Conservation (phyloP, 352 stramenopile species). For the Pythium phragmitis region DNA sequence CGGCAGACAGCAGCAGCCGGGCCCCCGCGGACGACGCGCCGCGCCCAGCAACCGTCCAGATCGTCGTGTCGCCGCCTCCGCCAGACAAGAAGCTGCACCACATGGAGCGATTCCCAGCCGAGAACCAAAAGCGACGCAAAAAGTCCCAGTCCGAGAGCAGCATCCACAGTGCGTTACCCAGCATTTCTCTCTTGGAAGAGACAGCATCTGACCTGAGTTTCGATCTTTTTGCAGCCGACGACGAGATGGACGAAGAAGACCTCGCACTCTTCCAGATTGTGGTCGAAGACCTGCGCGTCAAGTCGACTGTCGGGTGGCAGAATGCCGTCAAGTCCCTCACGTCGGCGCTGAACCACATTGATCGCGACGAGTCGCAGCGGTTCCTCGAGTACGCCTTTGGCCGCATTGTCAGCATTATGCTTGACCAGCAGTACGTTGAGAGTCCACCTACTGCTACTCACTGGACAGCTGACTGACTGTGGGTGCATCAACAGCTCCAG, state of each 20-base stretch:
- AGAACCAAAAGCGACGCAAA: constrained; percentile 37
- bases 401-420: constrained; percentile 88
- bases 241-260: constrained; percentile 83
- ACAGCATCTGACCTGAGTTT: neutral
- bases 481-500: constrained; percentile 51
- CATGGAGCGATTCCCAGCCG: constrained; percentile 31
- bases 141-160: constrained; percentile 31
- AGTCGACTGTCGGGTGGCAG: constrained; percentile 89
- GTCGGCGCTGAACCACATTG: constrained; percentile 62
- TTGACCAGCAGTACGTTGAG: constrained; percentile 85
- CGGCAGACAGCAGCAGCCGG: neutral
- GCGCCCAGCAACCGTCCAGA: constrained; percentile 14
- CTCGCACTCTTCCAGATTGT: constrained; percentile 83
- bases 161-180: constrained; percentile 15
- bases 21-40: constrained; percentile 13
- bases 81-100: constrained; percentile 35
- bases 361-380: constrained; percentile 66
- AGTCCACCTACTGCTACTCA: neutral
- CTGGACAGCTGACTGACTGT: neutral
- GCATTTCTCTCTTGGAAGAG: neutral
- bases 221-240: constrained; percentile 21
- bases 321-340: constrained; percentile 87
- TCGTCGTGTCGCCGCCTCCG: constrained; percentile 20
- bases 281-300: constrained; percentile 80
- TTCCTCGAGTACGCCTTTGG: constrained; percentile 79